Evolutionary conservation across 2,329 filamentous ascomycete species (phyloP).

Genomic region (Cordyceps javanica): DNA sequence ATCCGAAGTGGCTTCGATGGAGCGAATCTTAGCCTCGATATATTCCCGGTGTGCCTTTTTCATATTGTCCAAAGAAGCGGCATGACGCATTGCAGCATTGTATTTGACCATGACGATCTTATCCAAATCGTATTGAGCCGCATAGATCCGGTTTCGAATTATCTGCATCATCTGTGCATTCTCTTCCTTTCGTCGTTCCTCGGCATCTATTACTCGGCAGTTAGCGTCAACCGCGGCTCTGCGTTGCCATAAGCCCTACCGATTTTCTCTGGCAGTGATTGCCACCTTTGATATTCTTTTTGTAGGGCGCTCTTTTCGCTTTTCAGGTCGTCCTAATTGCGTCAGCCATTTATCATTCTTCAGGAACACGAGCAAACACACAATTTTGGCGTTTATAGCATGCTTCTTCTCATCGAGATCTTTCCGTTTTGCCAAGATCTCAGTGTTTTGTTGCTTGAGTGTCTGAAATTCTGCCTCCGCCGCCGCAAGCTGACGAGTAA

Average conservation of each 20-base stretch:
- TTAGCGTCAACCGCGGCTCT: constrained; percentile 14
- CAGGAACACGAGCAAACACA: constrained; percentile 18
- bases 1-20: constrained; percentile 81
- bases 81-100: constrained; percentile 43
- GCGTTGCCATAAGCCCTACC: constrained; percentile 39
- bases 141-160: constrained; percentile 34
- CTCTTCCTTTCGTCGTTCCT: constrained; percentile 26
- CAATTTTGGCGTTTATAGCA: constrained; percentile 23
- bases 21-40: constrained; percentile 62
- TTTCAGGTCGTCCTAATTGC: constrained; percentile 41
- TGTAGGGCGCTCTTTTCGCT: constrained; percentile 63
- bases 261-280: constrained; percentile 64
- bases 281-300: constrained; percentile 56
- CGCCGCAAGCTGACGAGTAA: constrained; percentile 49
- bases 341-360: constrained; percentile 17
- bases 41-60: constrained; percentile 56
- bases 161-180: constrained; percentile 27
- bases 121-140: constrained; percentile 50
- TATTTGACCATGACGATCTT: constrained; percentile 50
- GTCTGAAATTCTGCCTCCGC: constrained; percentile 28
- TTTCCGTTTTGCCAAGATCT: constrained; percentile 20
- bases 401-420: constrained; percentile 38
- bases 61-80: constrained; percentile 57
- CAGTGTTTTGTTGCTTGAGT: constrained; percentile 27
- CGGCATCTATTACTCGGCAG: constrained; percentile 22